Base-by-base conservation (phyloP, 2,329 filamentous ascomycete species). In the Penicillium sumatraense region DNA sequence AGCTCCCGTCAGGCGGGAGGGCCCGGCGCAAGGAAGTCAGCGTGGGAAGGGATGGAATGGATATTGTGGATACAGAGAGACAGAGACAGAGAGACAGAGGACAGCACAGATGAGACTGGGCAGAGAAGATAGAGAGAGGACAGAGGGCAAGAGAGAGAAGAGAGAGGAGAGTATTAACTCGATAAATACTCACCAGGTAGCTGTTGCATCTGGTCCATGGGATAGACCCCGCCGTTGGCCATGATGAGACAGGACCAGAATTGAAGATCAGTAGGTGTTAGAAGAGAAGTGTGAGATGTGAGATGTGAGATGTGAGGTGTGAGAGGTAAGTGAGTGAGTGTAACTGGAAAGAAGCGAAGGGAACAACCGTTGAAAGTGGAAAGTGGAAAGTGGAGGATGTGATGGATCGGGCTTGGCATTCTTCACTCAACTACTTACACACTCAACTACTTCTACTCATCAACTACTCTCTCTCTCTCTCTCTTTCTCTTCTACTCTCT, bases 211-310 rank as follows among this genome's bases (percentile, higher is more conserved):
- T 63, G 58, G 14, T 71, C 66, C 58, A 70, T 57, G 3, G 67
- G 63, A 54, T 69, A 64, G 8, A 63, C 63, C 54, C 66, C 66
- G 40, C 65, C 66, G 44, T 60, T 65, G 20, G 67, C 61, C 68
- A 71, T 71, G 49, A 35, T 61, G 42, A 51, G 45, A 33, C 26
- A 44, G 35, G 10, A 33, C 44, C 26, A 49, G 33, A 40, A 45
- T 48, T 50, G 49, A 49, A 51, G 35, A 14, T 21, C 18, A 38
- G 26, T 27, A 58, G 48, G 31, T 23, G 31, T 38, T 20, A 21
- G 44, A 36, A 42, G 18, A 47, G 46, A 38, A 16, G 44, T 9
- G 13, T 33, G 10, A 33, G 31, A 3, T 33, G 31, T 9, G n/a
- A 14, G n/a, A 14, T 8, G 4, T 4, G 10, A 13, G 31, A 33